These are phyloP conservation scores for Podila minutissima DNA, from an alignment of 192 early-diverging fungal genomes.

Conservation along the genomic window DNA sequence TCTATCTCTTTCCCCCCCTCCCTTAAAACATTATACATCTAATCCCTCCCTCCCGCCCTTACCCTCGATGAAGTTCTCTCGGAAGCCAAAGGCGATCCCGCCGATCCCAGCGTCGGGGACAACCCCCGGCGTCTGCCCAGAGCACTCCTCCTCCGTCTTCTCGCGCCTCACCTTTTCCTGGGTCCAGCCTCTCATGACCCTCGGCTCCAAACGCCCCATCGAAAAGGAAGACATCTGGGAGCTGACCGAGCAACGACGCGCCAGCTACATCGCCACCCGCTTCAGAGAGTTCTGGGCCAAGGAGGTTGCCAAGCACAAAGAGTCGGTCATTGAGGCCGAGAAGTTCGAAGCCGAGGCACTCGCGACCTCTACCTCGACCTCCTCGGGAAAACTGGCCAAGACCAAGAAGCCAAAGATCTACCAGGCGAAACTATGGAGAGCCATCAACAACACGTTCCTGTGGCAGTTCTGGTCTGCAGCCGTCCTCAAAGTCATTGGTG, in stretches of 20 bases:
- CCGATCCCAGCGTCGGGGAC: slow-evolving; percentile 31
- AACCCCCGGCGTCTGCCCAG: slow-evolving; percentile 55
- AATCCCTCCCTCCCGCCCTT: background rate
- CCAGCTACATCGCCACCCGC: slow-evolving; percentile 21
- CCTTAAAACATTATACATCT: background rate
- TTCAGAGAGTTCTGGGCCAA: slow-evolving; percentile 49
- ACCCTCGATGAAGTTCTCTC: slow-evolving; percentile 6
- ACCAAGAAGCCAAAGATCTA: slow-evolving; percentile 28
- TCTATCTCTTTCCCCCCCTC: background rate
- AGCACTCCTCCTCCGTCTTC: slow-evolving; percentile 63
- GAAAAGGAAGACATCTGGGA: slow-evolving; percentile 71
- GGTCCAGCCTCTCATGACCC: slow-evolving; percentile 69
- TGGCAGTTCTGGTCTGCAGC: slow-evolving; percentile 54
- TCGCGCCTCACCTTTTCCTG: slow-evolving; percentile 69
- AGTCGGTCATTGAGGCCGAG: slow-evolving; percentile 3
- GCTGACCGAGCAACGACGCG: slow-evolving; percentile 41
- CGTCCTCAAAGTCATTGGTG: slow-evolving; percentile 40
- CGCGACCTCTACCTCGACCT: background rate
- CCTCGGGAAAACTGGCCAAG: background rate
- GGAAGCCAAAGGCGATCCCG: slow-evolving; percentile 11
- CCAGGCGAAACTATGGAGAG: slow-evolving; percentile 45
- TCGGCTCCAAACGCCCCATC: slow-evolving; percentile 72
- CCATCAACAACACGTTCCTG: slow-evolving; percentile 52
- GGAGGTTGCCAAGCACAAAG: slow-evolving; percentile 24
- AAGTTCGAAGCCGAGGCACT: background rate